Evolutionary conservation across 2,329 filamentous ascomycete species (phyloP).

Genomic region (Hypoxylon sp.): DNA sequence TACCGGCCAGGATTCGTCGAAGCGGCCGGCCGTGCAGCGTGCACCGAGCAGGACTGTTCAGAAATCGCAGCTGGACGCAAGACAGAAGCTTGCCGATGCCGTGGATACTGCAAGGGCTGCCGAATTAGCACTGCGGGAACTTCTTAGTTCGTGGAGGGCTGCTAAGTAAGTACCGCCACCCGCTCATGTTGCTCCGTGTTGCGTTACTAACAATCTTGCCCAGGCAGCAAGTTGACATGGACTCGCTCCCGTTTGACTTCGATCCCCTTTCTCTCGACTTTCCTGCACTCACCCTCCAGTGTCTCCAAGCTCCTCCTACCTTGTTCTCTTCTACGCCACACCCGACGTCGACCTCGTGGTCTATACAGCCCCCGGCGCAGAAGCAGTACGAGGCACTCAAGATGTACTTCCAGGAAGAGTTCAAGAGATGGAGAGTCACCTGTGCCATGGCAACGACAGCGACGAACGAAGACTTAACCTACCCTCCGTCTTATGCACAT

Average conservation of each 20-base stretch:
- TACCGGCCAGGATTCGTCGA: conserved; percentile 47
- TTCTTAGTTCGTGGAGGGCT: conserved; percentile 81
- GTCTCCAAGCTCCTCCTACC: conserved; percentile 81
- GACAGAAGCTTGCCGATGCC: conserved; percentile 71
- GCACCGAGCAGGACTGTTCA: conserved; percentile 59
- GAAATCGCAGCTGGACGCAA: conserved; percentile 70
- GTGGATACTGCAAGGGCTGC: conserved; percentile 82
- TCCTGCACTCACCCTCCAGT: conserved; percentile 81
- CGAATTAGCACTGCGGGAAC: conserved; percentile 83
- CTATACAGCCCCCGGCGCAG: conserved; percentile 75
- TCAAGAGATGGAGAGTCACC: conserved; percentile 68
- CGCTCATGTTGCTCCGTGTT: background rate
- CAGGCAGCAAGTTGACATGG: conserved; percentile 64
- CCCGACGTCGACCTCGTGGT: conserved; percentile 80
- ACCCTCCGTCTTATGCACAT: conserved; percentile 53
- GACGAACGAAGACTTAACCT: conserved; percentile 59
- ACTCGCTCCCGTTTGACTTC: conserved; percentile 74
- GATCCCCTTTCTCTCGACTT: conserved; percentile 87
- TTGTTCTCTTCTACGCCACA: conserved; percentile 84
- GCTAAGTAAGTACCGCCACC: conserved; percentile 65
- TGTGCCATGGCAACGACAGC: conserved; percentile 60
- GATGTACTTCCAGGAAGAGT: conserved; percentile 71
- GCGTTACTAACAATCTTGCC: conserved; percentile 25
- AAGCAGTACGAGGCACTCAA: conserved; percentile 78
- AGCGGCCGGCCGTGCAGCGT: conserved; percentile 49